phyloP scores from a whole-genome alignment of 2,329 filamentous ascomycete species.

The Xylariaceae sp. region DNA sequence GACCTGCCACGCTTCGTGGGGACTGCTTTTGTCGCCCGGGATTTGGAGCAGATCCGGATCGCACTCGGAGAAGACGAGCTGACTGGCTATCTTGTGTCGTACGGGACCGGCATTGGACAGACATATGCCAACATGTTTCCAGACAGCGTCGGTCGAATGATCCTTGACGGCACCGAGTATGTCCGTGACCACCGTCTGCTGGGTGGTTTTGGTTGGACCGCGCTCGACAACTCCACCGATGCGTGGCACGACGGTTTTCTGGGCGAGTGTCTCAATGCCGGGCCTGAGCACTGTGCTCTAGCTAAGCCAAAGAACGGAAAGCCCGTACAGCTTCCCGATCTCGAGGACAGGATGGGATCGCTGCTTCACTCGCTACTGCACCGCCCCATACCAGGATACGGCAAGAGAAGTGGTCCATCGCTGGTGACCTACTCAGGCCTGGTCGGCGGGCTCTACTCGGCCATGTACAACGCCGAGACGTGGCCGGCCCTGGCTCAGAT shows the following conservation, averaged over 20 bases:
- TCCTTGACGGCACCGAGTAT: slow-evolving; percentile 43
- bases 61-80: slow-evolving; percentile 38
- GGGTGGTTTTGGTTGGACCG: slow-evolving; percentile 39
- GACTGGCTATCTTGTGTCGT: slow-evolving; percentile 42
- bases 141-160: slow-evolving; percentile 36
- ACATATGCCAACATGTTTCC: slow-evolving; percentile 46
- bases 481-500: slow-evolving; percentile 36
- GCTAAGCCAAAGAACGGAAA: slow-evolving; percentile 25
- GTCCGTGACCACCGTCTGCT: slow-evolving; percentile 36
- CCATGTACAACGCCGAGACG: slow-evolving; percentile 34
- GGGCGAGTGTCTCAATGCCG: slow-evolving; percentile 41
- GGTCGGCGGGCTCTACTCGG: slow-evolving; percentile 30
- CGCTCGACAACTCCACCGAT: slow-evolving; percentile 41
- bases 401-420: slow-evolving; percentile 30
- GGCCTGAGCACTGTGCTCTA: slow-evolving; percentile 37
- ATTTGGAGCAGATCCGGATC: slow-evolving; percentile 41
- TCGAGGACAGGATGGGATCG: slow-evolving; percentile 32
- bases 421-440: slow-evolving; percentile 39
- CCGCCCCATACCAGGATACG: slow-evolving; percentile 32
- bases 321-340: slow-evolving; percentile 26
- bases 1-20: slow-evolving; percentile 39
- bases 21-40: slow-evolving; percentile 39
- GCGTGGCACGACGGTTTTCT: slow-evolving; percentile 43
- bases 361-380: slow-evolving; percentile 30
- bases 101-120: slow-evolving; percentile 45